Evolutionary conservation across 2,329 filamentous ascomycete genomes (phyloP).

Genomic region (Chrysosporium keratinophilum): DNA sequence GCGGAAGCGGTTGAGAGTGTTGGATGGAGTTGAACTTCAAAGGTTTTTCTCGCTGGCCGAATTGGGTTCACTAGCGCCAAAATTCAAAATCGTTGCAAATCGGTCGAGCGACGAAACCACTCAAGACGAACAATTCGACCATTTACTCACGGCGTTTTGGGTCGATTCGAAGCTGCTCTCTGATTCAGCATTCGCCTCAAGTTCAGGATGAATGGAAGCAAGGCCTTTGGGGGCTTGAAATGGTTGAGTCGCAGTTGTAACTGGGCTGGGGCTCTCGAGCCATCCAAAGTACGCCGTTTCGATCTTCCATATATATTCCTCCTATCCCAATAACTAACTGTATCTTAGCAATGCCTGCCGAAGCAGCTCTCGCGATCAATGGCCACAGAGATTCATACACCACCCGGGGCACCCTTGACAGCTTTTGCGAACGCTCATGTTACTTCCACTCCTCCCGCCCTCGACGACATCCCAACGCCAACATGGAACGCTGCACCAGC

Average conservation of each 20-base stretch:
- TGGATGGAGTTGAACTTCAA: slow-evolving; percentile 14
- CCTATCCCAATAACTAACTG: not conserved
- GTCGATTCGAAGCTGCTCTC: not conserved
- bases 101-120: not conserved
- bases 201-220: slow-evolving; percentile 29
- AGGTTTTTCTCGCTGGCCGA: slow-evolving; percentile 11
- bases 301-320: not conserved
- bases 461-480: slow-evolving; percentile 19
- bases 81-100: slow-evolving; percentile 14
- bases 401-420: slow-evolving; percentile 23
- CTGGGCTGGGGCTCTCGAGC: slow-evolving; percentile 24
- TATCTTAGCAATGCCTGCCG: slow-evolving; percentile 16
- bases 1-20: slow-evolving; percentile 15
- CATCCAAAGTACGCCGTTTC: slow-evolving; percentile 26
- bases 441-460: slow-evolving; percentile 5
- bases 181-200: not conserved
- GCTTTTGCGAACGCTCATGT: slow-evolving; percentile 13
- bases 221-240: slow-evolving; percentile 28
- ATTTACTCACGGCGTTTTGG: not conserved
- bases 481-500: slow-evolving; percentile 47
- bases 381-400: slow-evolving; percentile 38
- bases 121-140: slow-evolving; percentile 1
- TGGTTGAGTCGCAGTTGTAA: slow-evolving; percentile 31
- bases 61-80: slow-evolving; percentile 19
- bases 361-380: slow-evolving; percentile 28